Conservation (phyloP, 495 filamentous ascomycete genomes). For the Aspergillus panamensis region DNA sequence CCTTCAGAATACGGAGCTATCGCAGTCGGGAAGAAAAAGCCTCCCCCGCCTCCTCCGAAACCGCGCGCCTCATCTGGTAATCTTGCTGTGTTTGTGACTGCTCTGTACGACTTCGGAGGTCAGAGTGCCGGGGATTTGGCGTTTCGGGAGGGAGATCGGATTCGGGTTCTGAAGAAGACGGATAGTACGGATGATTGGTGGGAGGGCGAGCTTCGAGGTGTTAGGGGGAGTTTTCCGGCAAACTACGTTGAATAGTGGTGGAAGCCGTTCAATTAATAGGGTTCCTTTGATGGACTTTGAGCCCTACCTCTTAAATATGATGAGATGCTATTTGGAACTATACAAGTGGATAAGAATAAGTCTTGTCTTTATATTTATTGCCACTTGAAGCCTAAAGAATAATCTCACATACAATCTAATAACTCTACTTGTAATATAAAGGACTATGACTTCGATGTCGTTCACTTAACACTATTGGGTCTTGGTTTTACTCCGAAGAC, state of each 20-base stretch:
- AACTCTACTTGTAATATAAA: too few relatives aligned
- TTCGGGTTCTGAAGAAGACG: constrained; percentile 80
- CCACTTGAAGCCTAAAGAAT: not conserved
- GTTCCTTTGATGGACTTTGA: not conserved
- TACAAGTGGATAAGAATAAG: not conserved
- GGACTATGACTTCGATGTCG: too few relatives aligned
- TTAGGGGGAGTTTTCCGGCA: constrained; percentile 78
- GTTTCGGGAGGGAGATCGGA: constrained; percentile 81
- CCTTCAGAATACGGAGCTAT: constrained; percentile 24
- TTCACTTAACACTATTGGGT: too few relatives aligned
- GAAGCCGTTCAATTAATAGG: not conserved
- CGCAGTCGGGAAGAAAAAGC: constrained; percentile 53
- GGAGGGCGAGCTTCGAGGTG: constrained; percentile 79
- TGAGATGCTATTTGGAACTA: not conserved
- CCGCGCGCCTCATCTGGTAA: constrained; percentile 18
- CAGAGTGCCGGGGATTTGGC: constrained; percentile 70
- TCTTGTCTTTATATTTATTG: not conserved
- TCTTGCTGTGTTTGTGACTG: constrained; percentile 63
- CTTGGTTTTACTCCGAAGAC: too few relatives aligned
- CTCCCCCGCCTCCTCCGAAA: constrained; percentile 61
- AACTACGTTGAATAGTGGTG: constrained; percentile 62
- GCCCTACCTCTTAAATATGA: not conserved
- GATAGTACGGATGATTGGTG: constrained; percentile 92
- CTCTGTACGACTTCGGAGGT: constrained; percentile 75
- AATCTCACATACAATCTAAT: not conserved